Evolutionary conservation across 345 rosid species (phyloP), one percentile per base, ranked within the genome.

Genomic region (Eucalyptus polyanthemos): DNA sequence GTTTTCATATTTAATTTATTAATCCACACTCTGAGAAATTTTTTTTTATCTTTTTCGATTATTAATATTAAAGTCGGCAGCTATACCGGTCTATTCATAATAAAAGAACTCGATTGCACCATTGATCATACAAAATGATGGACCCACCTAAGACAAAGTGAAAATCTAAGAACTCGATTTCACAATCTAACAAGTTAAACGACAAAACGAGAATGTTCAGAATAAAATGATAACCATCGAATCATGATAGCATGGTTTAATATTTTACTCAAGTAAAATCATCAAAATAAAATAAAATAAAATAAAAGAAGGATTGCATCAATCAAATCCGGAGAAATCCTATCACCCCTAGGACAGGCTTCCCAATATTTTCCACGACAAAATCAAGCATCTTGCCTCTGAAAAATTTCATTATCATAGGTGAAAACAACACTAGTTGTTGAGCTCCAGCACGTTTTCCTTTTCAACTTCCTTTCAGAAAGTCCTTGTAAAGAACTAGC

Each of bases 41-140:
- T 40, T 40, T 0, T 65, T n/a, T 8, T 65, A n/a, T n/a, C 2
- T 2, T 65, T n/a, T 65, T 65, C 0, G 2, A 14, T n/a, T 65
- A 65, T n/a, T 14, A n/a, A 14, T n/a, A 65, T 65, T 16, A 8
- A 65, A n/a, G 76, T 69, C 24, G 80, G 42, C 24, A 69, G 24
- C 24, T 5, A 69, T 14, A 9, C 4, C 4, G 0, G 7, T 17
- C 37, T 16, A 3, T 67, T 34, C 6, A 34, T 16, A 17, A 9
- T 34, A 34, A 31, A 69, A 69, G 7, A 69, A 69, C 12, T 34
- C 2, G 44, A 69, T 34, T 17, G 25, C 24, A 9, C 11, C 24
- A 5, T 4, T 7, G 3, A 69, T 34, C 44, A 69, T 17, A 21
- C 24, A 69, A 9, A 69, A 69, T 17, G 44, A 34, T 10, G 25